Conservation (phyloP, 805 yeast genomes). For the Pichia cephalocereana region DNA sequence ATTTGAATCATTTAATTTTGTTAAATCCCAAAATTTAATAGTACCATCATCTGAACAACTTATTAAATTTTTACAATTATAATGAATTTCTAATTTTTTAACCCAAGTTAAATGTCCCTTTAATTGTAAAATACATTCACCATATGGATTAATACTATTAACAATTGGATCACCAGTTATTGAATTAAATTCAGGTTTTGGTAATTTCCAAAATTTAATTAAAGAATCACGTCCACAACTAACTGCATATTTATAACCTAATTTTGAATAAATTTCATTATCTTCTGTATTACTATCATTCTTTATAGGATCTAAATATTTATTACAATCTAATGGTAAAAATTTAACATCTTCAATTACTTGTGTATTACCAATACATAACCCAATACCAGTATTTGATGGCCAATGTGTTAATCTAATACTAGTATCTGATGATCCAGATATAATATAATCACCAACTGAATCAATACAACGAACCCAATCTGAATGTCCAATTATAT, state of each 20-base stretch:
- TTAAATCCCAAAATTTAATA: conserved; percentile 71
- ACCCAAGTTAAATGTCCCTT: conserved; percentile 87
- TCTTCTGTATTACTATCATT: not conserved
- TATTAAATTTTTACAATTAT: conserved; percentile 59
- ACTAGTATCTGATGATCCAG: conserved; percentile 75
- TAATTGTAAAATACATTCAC: conserved; percentile 46
- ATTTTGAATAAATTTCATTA: conserved; percentile 20
- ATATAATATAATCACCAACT: conserved; percentile 49
- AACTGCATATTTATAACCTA: conserved; percentile 66
- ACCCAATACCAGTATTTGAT: conserved; percentile 59
- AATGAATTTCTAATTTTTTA: conserved; percentile 58
- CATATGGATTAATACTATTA: conserved; percentile 45
- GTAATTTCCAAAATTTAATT: conserved; percentile 70
- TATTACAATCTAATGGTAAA: conserved; percentile 45
- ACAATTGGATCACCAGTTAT: conserved; percentile 35
- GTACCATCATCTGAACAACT: conserved; percentile 76
- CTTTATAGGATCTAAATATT: conserved; percentile 35
- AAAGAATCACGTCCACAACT: conserved; percentile 75
- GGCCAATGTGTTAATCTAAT: conserved; percentile 54
- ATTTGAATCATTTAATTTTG: conserved; percentile 17
- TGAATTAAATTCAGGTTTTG: conserved; percentile 44
- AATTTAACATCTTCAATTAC: conserved; percentile 70
- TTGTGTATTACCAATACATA: conserved; percentile 70
- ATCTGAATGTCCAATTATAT: conserved; percentile 73
- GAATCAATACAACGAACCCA: conserved; percentile 56